Conservation (phyloP, 805 yeast genomes). For the Teunomyces barrocoloradensis region DNA sequence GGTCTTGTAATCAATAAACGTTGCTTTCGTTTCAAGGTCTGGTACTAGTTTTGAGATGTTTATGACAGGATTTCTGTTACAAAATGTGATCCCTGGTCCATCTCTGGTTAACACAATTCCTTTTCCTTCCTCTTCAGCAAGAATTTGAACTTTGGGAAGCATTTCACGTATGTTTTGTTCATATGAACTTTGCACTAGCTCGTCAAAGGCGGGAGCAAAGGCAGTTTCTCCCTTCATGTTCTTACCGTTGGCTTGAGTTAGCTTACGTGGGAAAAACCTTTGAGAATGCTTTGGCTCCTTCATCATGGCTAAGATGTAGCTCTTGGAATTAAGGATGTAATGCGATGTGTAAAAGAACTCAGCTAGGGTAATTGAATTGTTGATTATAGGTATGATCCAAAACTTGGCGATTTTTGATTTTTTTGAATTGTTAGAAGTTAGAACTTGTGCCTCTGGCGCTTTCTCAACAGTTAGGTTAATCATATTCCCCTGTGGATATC, state of each 20-base stretch:
- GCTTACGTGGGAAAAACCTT: conserved; percentile 26
- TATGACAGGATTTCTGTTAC: conserved; percentile 10
- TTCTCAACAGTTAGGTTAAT: conserved; percentile 15
- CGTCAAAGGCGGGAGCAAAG: conserved; percentile 9
- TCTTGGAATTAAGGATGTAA: conserved; percentile 23
- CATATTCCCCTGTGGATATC: conserved; percentile 30
- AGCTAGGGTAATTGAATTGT: conserved; percentile 3
- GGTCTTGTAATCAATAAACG: conserved; percentile 13
- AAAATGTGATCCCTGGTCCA: conserved; percentile 13
- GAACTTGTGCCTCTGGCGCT: neutral
- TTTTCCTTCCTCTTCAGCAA: neutral
- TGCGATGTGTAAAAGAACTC: conserved; percentile 17
- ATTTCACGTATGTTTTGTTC: conserved; percentile 12
- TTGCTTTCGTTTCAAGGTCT: conserved; percentile 10
- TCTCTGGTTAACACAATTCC: conserved; percentile 8
- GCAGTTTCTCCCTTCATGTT: conserved; percentile 7
- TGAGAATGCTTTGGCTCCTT: conserved; percentile 15
- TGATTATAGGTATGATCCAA: conserved; percentile 9
- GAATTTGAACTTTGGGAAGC: conserved; percentile 1
- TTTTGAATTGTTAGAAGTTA: neutral
- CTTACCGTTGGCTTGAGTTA: conserved; percentile 10
- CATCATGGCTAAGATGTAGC: conserved; percentile 17
- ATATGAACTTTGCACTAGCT: conserved; percentile 10
- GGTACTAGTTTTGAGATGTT: conserved; percentile 12
- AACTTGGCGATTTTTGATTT: neutral